Base-by-base conservation (phyloP, 202 grass and related monocot genomes). In the Miscanthus sacchariflorus region DNA sequence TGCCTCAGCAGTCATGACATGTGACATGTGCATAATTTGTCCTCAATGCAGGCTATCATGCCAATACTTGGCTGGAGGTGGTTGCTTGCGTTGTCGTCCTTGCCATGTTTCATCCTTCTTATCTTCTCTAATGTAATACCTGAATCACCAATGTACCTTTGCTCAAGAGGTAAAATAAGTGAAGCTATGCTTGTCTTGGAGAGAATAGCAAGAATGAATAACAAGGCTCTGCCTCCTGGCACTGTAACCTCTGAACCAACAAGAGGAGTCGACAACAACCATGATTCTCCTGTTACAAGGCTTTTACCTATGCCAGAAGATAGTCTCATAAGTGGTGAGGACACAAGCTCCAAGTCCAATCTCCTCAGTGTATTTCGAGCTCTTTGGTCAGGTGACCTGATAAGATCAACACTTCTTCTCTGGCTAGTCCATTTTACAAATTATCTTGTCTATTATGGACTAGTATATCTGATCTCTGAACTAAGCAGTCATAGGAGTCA, bases 81-180 rank as follows among this genome's bases (percentile, higher is more conserved):
- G 58, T 77, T 93, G 59, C 69, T 91, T 52, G 89, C 75, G 4
- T 74, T 91, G 12, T 87, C 92, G 42, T 93, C 86, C 1, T 14
- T 11, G 14, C 92, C 92, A 23, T 91, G 83, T 6, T 91, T 91
- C 24, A 15, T 91, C 78, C 39, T 93, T 33, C 70, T 93, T 1
- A 8, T 91, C 48, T 93, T 93, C 83, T 87, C 50, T 77, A n/a
- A 46, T 43, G 2, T 80, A 45, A 44, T 66, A 83, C 80, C 83
- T 50, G 86, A 91, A 72, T 91, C 92, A 28, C 92, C 89, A 70
- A 71, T 83, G 45, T 93, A 93, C 46, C 89, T 93, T 73, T 91
- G 85, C 83, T 80, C 43, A 76, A 78, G 65, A 86, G 86, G 81
- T 76, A 76, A 33, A 91, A 88, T 42, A 72, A 69, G 21, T 43